Percentiles rank a stretch among this genome's conserved stretches.
phyloP scores from a whole-genome alignment of 2,329 filamentous ascomycete species.

The Exserohilum turcica region DNA sequence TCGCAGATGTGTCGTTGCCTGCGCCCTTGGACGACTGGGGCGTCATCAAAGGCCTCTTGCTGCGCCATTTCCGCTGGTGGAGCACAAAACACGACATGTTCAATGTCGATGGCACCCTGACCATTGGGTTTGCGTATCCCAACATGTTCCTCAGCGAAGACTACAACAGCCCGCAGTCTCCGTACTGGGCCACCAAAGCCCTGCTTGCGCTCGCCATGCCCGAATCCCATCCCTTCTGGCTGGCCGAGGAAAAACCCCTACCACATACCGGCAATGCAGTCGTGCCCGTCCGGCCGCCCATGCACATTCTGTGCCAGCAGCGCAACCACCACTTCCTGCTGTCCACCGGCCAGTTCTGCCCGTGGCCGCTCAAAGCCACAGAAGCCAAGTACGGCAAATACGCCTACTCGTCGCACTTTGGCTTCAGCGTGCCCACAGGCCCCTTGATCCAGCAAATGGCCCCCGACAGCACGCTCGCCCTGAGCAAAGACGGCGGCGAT shows the following conservation, averaged over 20 bases:
- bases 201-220: slow-evolving; percentile 52
- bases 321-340: slow-evolving; percentile 41
- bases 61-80: slow-evolving; percentile 60
- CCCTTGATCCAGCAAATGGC: slow-evolving; percentile 48
- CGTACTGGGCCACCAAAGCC: slow-evolving; percentile 61
- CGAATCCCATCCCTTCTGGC: slow-evolving; percentile 54
- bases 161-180: slow-evolving; percentile 63
- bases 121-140: slow-evolving; percentile 54
- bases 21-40: slow-evolving; percentile 48
- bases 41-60: slow-evolving; percentile 55
- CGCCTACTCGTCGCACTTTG: slow-evolving; percentile 45
- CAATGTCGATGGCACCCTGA: slow-evolving; percentile 56
- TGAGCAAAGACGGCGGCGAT: slow-evolving; percentile 48
- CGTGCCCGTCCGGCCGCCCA: slow-evolving; percentile 36
- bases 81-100: slow-evolving; percentile 51
- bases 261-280: slow-evolving; percentile 2
- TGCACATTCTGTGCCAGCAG: slow-evolving; percentile 55
- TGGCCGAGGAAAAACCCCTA: slow-evolving; percentile 48
- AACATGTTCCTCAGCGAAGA: slow-evolving; percentile 63
- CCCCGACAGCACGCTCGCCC: slow-evolving; percentile 47
- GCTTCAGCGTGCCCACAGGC: slow-evolving; percentile 49
- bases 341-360: slow-evolving; percentile 42
- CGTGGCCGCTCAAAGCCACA: slow-evolving; percentile 45
- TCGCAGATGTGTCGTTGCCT: slow-evolving; percentile 51
- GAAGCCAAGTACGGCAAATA: slow-evolving; percentile 46